Evolutionary conservation across 768 basidiomycete species (phyloP).

Genomic region (Boletus reticulatus): DNA sequence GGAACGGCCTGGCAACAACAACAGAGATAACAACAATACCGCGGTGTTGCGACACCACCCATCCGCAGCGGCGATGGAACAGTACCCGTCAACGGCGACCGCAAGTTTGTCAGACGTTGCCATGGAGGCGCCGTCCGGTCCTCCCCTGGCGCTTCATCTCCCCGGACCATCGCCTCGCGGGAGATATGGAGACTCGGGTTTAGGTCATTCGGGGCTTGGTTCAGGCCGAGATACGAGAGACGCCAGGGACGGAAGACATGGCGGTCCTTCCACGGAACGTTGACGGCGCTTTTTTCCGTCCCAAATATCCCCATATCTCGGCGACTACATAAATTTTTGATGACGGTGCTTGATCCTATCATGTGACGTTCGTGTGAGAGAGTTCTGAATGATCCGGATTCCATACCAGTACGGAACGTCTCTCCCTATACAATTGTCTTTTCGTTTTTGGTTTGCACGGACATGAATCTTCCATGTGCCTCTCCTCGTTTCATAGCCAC

Average conservation of each 20-base stretch:
- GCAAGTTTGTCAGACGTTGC: conserved; percentile 24
- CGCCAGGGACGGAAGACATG: conserved; percentile 30
- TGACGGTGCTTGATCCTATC: conserved; percentile 6
- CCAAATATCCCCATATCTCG: neutral
- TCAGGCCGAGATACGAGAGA: conserved; percentile 37
- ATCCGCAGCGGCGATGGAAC: neutral
- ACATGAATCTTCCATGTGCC: conserved; percentile 18
- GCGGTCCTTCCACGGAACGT: conserved; percentile 28
- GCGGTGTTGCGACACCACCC: conserved; percentile 37
- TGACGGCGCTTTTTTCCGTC: conserved; percentile 7
- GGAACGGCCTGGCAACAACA: conserved; percentile 31
- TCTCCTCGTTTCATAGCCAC: conserved; percentile 9
- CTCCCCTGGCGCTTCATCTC: conserved; percentile 34
- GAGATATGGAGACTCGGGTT: conserved; percentile 35
- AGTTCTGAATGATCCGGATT: conserved; percentile 15
- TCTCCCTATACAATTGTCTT: no score
- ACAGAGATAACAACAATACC: neutral
- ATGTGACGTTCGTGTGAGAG: neutral
- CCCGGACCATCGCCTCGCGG: conserved; percentile 30
- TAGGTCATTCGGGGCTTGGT: conserved; percentile 18
- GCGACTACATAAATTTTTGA: neutral
- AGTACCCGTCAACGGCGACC: conserved; percentile 20
- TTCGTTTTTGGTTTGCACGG: conserved; percentile 3
- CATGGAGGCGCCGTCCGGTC: conserved; percentile 29
- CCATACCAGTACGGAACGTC: neutral